These are phyloP conservation scores for Ophiostoma populinum DNA, from an alignment of 2,329 filamentous ascomycete genomes.

Conservation along the genomic window DNA sequence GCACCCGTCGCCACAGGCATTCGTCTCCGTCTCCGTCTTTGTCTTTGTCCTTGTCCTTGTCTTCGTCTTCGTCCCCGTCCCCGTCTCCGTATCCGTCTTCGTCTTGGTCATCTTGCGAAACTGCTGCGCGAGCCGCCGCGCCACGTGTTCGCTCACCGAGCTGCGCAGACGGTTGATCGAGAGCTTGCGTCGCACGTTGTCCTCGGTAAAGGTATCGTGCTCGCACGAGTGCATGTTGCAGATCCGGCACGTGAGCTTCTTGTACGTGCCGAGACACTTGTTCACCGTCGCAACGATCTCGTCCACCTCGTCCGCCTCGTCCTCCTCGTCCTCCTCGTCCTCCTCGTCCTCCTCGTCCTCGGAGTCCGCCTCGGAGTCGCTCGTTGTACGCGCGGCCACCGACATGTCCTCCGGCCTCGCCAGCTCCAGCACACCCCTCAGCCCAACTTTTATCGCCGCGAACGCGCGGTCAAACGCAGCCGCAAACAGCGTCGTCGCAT, in stretches of 20 bases:
- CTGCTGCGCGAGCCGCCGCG: slow-evolving; percentile 13
- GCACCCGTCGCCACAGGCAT: slow-evolving; percentile 25
- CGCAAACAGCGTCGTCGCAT: slow-evolving; percentile 28
- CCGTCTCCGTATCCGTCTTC: neutral
- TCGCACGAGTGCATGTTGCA: slow-evolving; percentile 44
- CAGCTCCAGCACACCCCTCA: slow-evolving; percentile 34
- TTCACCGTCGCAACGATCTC: slow-evolving; percentile 24
- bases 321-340: neutral
- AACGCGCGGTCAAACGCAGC: slow-evolving; percentile 41
- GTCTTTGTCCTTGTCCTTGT: neutral
- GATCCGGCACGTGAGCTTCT: slow-evolving; percentile 37
- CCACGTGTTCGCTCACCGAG: slow-evolving; percentile 10
- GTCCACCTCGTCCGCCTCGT: slow-evolving; percentile 16
- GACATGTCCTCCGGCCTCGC: slow-evolving; percentile 39
- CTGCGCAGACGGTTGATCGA: slow-evolving; percentile 24
- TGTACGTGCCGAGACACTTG: slow-evolving; percentile 34
- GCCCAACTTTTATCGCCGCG: slow-evolving; percentile 25
- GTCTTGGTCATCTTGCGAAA: slow-evolving; percentile 8
- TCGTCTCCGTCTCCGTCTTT: neutral
- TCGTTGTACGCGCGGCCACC: too few relatives aligned
- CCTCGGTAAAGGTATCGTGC: slow-evolving; percentile 39
- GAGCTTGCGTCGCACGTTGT: slow-evolving; percentile 35
- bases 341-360: slow-evolving; percentile 23
- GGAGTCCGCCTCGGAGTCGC: slow-evolving; percentile 35
- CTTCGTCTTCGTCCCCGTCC: neutral